phyloP scores from a whole-genome alignment of 768 basidiomycete species.

The Mycena chlorophos region DNA sequence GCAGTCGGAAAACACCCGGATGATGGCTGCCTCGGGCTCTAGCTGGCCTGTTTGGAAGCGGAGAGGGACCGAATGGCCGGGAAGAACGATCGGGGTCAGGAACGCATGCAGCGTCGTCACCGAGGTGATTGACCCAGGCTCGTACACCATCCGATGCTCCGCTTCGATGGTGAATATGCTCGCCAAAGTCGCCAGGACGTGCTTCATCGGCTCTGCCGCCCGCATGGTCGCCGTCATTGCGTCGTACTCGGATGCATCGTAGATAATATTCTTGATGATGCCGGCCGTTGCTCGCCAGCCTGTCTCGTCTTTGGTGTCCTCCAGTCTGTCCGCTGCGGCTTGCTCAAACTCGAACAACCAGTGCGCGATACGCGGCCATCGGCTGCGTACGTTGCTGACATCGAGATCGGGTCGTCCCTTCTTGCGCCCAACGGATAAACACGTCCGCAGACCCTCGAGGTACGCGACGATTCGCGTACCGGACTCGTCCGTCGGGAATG shows the following conservation, averaged over 20 bases:
- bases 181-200: background rate
- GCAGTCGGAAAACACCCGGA: background rate
- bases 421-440: background rate
- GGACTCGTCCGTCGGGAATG: background rate
- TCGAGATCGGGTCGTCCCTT: background rate
- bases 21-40: background rate
- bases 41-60: background rate
- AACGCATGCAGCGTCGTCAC: background rate
- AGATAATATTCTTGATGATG: background rate
- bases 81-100: background rate
- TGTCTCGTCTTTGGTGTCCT: background rate
- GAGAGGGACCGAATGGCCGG: too few species aligned
- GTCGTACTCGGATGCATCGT: too few species aligned
- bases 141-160: background rate
- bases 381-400: too few species aligned
- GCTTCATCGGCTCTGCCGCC: background rate
- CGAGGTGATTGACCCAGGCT: background rate
- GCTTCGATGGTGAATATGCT: background rate
- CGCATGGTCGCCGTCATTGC: background rate
- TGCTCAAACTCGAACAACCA: background rate
- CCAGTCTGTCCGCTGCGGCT: background rate
- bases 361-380: background rate
- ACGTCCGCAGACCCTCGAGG: background rate
- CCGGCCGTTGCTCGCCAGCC: background rate
- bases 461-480: background rate